Conservation (phyloP, 1,284 basidiomycete genomes). For the Rhodofomes roseus region DNA sequence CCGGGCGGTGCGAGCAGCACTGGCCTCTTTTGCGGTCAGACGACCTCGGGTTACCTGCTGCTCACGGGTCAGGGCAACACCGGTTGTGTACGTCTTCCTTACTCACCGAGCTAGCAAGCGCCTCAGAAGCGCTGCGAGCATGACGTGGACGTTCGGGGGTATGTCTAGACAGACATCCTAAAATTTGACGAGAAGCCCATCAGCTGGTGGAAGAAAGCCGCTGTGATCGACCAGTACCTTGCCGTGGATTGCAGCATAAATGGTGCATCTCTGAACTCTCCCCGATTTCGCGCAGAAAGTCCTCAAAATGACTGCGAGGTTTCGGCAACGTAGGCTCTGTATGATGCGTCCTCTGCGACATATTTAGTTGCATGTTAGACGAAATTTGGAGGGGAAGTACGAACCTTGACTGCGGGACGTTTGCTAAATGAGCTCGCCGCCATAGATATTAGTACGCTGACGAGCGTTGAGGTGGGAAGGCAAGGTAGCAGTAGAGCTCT, state of each 20-base stretch:
- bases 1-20: background rate
- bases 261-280: conserved; percentile 15
- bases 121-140: background rate
- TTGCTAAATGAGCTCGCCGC: conserved; percentile 6
- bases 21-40: background rate
- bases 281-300: conserved; percentile 24
- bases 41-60: background rate
- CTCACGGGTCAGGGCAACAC: background rate
- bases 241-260: conserved; percentile 23
- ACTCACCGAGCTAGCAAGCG: background rate
- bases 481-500: background rate
- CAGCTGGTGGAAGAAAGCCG: background rate
- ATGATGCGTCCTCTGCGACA: conserved; percentile 12
- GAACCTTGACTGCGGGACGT: conserved; percentile 16
- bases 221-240: conserved; percentile 11
- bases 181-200: background rate
- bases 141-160: background rate
- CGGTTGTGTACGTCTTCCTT: background rate
- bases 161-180: background rate
- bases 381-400: conserved; percentile 7
- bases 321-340: conserved; percentile 17
- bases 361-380: background rate
- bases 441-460: conserved; percentile 4
- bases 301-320: conserved; percentile 21
- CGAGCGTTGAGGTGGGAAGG: conserved; percentile 14